Evolutionary conservation across 805 yeast species (phyloP), one percentile per base, ranked within the genome.

Genomic region (Hanseniaspora singularis): DNA sequence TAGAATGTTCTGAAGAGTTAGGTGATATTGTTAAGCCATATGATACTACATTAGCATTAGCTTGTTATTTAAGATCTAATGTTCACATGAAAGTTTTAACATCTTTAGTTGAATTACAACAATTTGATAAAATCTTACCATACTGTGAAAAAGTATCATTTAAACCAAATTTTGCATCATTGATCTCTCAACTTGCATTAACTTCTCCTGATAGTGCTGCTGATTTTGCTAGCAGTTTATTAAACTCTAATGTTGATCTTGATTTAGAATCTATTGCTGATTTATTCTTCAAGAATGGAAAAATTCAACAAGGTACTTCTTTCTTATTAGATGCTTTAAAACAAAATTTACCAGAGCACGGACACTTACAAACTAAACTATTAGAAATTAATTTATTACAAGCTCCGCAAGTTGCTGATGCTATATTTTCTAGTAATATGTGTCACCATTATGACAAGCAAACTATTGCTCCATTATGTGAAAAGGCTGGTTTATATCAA

Each of bases 401-500:
- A 63, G 98, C 98, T 15, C 99, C 99, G 43, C 98, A 92, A 72
- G 99, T 92, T 49, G 99, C 98, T 36, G 98, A 92, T 66, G 99
- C 99, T 18, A 92, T 92, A 54, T 72, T 92, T 57, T 96, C 96
- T 51, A 92, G 89, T 65, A 79, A 80, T 51, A 89, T 92, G 85
- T 92, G 94, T 69, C 77, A 88, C 54, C 96, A 88, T 62, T 92
- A 85, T 64, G 98, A 92, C 64, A 82, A 85, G 57, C 87, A 94
- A 56, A 81, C 94, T 31, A 80, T 92, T 60, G 98, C 97, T 19
- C 74, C 79, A 50, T 73, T 94, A 54, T 79, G 96, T 64, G 99
- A 92, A 67, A 86, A 86, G 66, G 89, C 95, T n/a, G 97, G 96
- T 16, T 72, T 92, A 54, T 79, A 72, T 64, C 96, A 88, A 71